Evolutionary conservation across 768 basidiomycete species (phyloP), one percentile per base, ranked within the genome.

Genomic region (Chalciporus chontae): DNA sequence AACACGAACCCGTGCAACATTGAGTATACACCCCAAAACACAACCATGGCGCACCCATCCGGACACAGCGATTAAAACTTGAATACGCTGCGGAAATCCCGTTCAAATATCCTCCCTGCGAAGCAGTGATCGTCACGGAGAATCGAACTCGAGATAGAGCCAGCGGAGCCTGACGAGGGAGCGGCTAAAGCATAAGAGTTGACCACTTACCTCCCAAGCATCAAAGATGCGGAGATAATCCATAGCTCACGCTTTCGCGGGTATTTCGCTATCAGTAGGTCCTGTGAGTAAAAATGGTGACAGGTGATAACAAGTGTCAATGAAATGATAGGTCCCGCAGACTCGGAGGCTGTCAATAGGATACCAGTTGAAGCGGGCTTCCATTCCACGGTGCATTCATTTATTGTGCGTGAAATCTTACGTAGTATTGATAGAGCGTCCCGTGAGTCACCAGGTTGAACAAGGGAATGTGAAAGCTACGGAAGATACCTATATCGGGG

Each of bases 201-300:
- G 37, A 38, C 1, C 29, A 31, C 29, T 7, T 31, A 31, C 29
- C 29, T 36, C 34, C n/a, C 34, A 36, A 36, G 4, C 44, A 26
- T 42, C 29, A 27, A 32, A 31, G 34, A 7, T 4, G 56, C 62
- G 62, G 61, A 59, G 60, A 64, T 63, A 59, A 39, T 36, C 48
- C 45, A 29, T 38, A 27, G 14, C 18, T 18, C 42, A 29, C 15
- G 48, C 31, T 19, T 53, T 64, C 53, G 60, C 53, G 59, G 61
- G 49, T 45, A n/a, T 8, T 32, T 26, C 26, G 23, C 43, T 24
- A 26, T 47, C 43, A 26, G 27, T 6, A 48, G 4, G 13, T 31
- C 40, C 24, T 45, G 45, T 46, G 56, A 40, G 27, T 15, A 24
- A 45, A 15, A 19, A 10, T 18, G 29, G 21, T 9, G 11, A 34